Evolutionary conservation across 257 asterid genomes (phyloP).

Genomic region (Paulownia fortunei): DNA sequence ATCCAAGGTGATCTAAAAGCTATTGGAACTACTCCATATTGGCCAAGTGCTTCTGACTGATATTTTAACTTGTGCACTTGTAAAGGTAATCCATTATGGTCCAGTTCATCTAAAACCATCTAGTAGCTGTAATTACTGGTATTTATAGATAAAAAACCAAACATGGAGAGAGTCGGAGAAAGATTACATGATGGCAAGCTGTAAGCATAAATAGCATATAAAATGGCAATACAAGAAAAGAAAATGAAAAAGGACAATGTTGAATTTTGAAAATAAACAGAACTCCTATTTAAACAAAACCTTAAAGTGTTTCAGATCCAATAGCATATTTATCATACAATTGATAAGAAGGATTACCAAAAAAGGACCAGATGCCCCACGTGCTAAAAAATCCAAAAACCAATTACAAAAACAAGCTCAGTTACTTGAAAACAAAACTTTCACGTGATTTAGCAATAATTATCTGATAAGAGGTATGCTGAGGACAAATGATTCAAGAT

Average conservation of each 20-base stretch:
- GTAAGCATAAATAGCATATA: not conserved
- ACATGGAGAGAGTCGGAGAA: not conserved
- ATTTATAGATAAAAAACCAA: not conserved
- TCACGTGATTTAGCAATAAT: not conserved
- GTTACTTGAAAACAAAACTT: conserved; percentile 1
- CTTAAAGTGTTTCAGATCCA: not conserved
- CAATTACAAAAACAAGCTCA: not conserved
- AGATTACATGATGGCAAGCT: not conserved
- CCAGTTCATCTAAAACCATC: not conserved
- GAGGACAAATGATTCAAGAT: conserved; percentile 10
- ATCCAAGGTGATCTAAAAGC: not conserved
- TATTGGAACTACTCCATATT: conserved; percentile 16
- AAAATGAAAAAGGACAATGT: not conserved
- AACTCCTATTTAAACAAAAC: conserved; percentile 1
- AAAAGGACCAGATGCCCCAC: not conserved
- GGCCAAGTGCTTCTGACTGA: not conserved
- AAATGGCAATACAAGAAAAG: not conserved
- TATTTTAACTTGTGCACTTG: not conserved
- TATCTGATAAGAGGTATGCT: not conserved
- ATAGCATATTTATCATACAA: not conserved
- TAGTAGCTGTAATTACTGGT: not conserved
- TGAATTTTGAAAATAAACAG: not conserved
- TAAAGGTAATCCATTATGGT: not conserved
- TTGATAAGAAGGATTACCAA: not conserved
- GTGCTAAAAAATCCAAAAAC: not conserved